Base-by-base conservation (phyloP, 164 flowering plant genomes). In the Vitis riparia region DNA sequence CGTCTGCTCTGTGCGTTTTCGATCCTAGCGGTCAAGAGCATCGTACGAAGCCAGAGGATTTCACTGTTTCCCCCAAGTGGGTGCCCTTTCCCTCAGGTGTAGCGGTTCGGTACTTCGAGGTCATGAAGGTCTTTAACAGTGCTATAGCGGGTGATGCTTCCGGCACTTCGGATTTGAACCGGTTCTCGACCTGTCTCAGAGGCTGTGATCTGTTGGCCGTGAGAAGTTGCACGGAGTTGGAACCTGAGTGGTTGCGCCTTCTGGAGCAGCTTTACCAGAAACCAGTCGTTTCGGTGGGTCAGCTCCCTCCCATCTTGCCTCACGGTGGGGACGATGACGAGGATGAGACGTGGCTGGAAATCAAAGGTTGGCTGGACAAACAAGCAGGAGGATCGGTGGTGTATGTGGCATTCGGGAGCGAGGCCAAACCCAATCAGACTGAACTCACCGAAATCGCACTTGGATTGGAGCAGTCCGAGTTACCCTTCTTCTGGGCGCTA, bases 401-500 rank as follows among this genome's bases (percentile, higher is more conserved):
- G 0, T 82, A 77, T 23, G 61, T 81, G 9, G 80, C 78, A 12
- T 55, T 81, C 5, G 84, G 84, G 15, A 76, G 71, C 7, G 84
- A 81, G 69, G 55, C 56, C 14, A 65, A 10, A 8, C 59, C 57
- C 15, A 76, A 66, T 55, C 82, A 69, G 52, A 65, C 66, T 2
- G 59, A 70, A 2, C 37, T 81, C 59, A 55, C 44, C 0, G 80
- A 76, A 74, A n/a, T 81, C 23, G 84, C 84, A 3, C 73, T 66
- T 2, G 84, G 84, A 30, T 49, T 81, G 14, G 80, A 81, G 62
- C 19, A 49, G 19, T 82, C 85, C 0, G 67, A 53, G 50, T 8
- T 82, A 9, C 82, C 84, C 2, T 86, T 84, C 73, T 63, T 84
- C 55, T 86, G 87, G 89, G 86, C 65, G 11, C 65, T 82, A 29